Conservation (phyloP, 495 filamentous ascomycete genomes). For the Thermothielavioides terrestris region DNA sequence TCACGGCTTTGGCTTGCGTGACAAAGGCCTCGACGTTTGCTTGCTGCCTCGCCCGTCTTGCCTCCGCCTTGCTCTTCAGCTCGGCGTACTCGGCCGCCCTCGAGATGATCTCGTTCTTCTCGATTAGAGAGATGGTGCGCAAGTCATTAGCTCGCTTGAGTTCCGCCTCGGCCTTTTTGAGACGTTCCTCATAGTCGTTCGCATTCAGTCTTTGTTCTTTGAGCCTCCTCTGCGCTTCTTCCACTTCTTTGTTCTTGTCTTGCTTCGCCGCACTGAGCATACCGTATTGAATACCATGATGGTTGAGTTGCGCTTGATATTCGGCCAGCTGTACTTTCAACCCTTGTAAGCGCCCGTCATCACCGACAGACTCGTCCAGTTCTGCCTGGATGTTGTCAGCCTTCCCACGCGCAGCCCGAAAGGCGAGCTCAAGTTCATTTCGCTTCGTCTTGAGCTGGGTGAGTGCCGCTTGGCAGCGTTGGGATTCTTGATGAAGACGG, state of each 20-base stretch:
- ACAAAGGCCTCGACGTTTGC: slow-evolving; percentile 45
- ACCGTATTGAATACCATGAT: slow-evolving; percentile 37
- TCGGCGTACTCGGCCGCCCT: slow-evolving; percentile 41
- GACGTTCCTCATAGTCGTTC: slow-evolving; percentile 38
- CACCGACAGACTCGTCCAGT: slow-evolving; percentile 38
- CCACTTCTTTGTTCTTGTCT: slow-evolving; percentile 29
- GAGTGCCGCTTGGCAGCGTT: slow-evolving; percentile 49
- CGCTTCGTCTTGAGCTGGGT: slow-evolving; percentile 43
- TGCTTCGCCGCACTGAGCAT: slow-evolving; percentile 27
- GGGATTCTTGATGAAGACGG: slow-evolving; percentile 45
- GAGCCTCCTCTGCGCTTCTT: slow-evolving; percentile 20
- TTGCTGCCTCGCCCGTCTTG: slow-evolving; percentile 38
- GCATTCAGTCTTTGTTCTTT: slow-evolving; percentile 26
- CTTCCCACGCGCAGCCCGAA: slow-evolving; percentile 17
- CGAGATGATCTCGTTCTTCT: slow-evolving; percentile 59
- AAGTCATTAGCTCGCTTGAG: slow-evolving; percentile 38
- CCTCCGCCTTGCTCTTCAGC: slow-evolving; percentile 38
- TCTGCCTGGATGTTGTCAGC: slow-evolving; percentile 24
- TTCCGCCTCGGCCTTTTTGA: slow-evolving; percentile 53
- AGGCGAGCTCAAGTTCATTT: slow-evolving; percentile 16
- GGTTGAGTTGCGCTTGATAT: slow-evolving; percentile 22
- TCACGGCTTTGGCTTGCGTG: slow-evolving; percentile 50
- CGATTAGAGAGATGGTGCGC: slow-evolving; percentile 45
- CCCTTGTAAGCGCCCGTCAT: slow-evolving; percentile 30
- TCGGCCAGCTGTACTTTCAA: slow-evolving; percentile 28